These are phyloP conservation scores for Claviceps arundinis DNA, from an alignment of 2,329 filamentous ascomycete genomes.

Conservation along the genomic window DNA sequence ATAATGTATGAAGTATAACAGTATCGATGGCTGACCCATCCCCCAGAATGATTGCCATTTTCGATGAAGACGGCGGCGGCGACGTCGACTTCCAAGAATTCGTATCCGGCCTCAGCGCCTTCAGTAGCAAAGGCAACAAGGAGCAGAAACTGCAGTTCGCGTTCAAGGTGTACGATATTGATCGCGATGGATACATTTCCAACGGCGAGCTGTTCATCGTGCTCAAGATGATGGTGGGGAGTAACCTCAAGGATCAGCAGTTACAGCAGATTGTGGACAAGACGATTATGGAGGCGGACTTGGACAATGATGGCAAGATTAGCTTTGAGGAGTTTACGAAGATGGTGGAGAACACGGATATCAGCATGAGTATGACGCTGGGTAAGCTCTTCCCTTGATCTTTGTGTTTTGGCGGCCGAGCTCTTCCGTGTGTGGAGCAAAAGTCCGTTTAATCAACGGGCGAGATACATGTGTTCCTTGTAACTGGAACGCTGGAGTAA, in stretches of 20 bases:
- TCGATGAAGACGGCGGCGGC: slow-evolving; percentile 95
- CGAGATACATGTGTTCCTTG: too few species aligned
- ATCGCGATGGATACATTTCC: slow-evolving; percentile 95
- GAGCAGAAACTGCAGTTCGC: slow-evolving; percentile 96
- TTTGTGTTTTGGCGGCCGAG: background rate
- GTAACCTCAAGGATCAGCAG: slow-evolving; percentile 97
- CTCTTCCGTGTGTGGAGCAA: background rate
- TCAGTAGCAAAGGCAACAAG: slow-evolving; percentile 97
- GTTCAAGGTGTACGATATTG: slow-evolving; percentile 99
- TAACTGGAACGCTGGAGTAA: too few species aligned
- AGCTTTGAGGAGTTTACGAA: slow-evolving; percentile 98
- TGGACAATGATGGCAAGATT: slow-evolving; percentile 93
- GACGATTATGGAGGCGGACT: slow-evolving; percentile 98
- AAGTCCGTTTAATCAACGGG: too few species aligned
- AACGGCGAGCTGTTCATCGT: slow-evolving; percentile 99
- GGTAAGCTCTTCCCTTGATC: slow-evolving; percentile 31
- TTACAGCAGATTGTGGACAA: slow-evolving; percentile 99
- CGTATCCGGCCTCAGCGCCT: slow-evolving; percentile 85
- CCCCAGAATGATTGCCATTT: slow-evolving; percentile 94
- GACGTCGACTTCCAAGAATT: slow-evolving; percentile 99
- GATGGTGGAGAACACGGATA: slow-evolving; percentile 93
- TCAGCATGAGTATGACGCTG: slow-evolving; percentile 63
- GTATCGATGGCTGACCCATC: background rate
- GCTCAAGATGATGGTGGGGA: slow-evolving; percentile 99
- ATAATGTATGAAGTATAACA: too few species aligned